Conservation (phyloP, 148 eudicot genomes). For the Arctostaphylos glauca region DNA sequence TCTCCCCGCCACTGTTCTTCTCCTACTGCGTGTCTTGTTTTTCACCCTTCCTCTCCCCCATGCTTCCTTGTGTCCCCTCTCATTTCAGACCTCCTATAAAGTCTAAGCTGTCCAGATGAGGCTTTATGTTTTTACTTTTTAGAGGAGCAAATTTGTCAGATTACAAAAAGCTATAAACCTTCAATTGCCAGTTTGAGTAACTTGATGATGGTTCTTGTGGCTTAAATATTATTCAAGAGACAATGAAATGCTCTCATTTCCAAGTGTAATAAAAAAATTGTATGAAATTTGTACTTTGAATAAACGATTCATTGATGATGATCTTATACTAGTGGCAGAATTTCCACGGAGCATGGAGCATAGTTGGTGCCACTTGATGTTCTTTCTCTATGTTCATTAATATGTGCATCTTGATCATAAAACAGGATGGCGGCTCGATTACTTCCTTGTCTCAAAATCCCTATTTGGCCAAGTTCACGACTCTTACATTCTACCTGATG, state of each 20-base stretch:
- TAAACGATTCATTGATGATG: neutral
- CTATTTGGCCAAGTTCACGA: slow-evolving; percentile 69
- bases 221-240: neutral
- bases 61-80: neutral
- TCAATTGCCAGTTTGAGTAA: neutral
- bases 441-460: slow-evolving; percentile 73
- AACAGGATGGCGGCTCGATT: slow-evolving; percentile 96
- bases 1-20: neutral
- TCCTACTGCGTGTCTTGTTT: neutral
- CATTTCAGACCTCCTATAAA: neutral
- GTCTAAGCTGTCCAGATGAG: neutral
- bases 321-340: neutral
- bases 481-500: slow-evolving; percentile 87
- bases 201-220: neutral
- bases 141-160: neutral
- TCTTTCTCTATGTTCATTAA: neutral
- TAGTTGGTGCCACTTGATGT: neutral
- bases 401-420: slow-evolving; percentile 11
- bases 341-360: neutral
- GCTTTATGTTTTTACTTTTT: too few species aligned
- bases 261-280: neutral
- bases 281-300: neutral
- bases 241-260: neutral
- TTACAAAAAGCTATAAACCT: neutral
- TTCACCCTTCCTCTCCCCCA: neutral